Conservation (phyloP, 768 basidiomycete genomes). For the Tricholoma sp. region DNA sequence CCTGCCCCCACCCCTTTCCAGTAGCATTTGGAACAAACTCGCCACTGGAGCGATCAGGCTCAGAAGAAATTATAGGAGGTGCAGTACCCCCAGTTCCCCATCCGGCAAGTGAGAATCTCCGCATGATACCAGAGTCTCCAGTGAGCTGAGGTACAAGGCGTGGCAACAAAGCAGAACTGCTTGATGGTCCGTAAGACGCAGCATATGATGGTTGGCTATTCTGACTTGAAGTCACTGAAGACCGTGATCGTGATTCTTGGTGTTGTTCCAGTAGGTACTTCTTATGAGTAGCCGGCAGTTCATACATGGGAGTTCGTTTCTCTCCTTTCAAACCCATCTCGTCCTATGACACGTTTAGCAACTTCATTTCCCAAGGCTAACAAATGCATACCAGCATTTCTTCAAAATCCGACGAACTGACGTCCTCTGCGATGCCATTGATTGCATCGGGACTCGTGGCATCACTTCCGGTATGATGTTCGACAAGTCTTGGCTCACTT, state of each 20-base stretch:
- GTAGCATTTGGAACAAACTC: slow-evolving; percentile 28
- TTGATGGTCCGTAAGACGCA: slow-evolving; percentile 56
- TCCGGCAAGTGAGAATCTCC: slow-evolving; percentile 58
- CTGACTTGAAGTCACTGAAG: slow-evolving; percentile 20
- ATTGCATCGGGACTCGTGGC: slow-evolving; percentile 17
- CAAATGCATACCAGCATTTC: slow-evolving; percentile 52
- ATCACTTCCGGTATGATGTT: slow-evolving; percentile 36
- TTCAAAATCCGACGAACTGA: slow-evolving; percentile 52
- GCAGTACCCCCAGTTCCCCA: slow-evolving; percentile 45
- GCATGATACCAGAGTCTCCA: slow-evolving; percentile 64
- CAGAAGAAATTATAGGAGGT: slow-evolving; percentile 28
- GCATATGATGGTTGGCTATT: slow-evolving; percentile 33
- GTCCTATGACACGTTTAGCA: slow-evolving; percentile 41
- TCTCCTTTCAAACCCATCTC: slow-evolving; percentile 70
- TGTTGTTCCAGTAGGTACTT: slow-evolving; percentile 60
- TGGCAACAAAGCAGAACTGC: slow-evolving; percentile 51
- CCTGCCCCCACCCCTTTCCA: slow-evolving; percentile 21
- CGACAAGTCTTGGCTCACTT: slow-evolving; percentile 64
- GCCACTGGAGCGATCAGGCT: slow-evolving; percentile 30
- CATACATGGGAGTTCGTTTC: slow-evolving; percentile 56
- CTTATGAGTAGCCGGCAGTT: slow-evolving; percentile 58
- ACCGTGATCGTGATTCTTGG: slow-evolving; percentile 33
- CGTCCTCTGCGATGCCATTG: slow-evolving; percentile 25
- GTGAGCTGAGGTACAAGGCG: slow-evolving; percentile 69
- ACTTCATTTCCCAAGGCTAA: neutral